Evolutionary conservation across 208 protist species (phyloP), one percentile per base, ranked within the genome.

Genomic region (Entamoeba invadens): DNA sequence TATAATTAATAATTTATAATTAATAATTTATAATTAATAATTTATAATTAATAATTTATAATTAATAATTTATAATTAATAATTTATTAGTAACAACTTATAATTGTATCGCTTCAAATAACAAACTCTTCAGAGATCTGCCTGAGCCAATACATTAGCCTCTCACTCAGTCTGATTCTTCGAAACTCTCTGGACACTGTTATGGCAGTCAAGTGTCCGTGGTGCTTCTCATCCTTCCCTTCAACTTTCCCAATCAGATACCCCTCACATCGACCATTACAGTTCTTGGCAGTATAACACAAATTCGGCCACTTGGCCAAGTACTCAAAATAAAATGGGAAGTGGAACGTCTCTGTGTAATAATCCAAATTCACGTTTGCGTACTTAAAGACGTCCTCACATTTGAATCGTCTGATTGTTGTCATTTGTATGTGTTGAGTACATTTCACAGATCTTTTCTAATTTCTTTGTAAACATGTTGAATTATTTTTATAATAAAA

Each of bases 171-270:
- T 14, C 98, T 98, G 0, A 99, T 95, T 2, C 98, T 97, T 45
- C 98, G 97, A 95, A 98, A 99, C 93, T 98, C 98, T 38, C 98
- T 98, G 47, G 98, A 97, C 6, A 99, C 98, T 0, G 98, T 99
- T 1, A 99, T 96, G 10, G 98, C 98, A 12, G 98, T 99, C 18
- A 99, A 98, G 95, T 99, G 99, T 1, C 98, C 98, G 95, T 99
- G 98, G 96, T 97, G 98, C 87, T 98, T 96, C 92, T 98, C 96
- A 10, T 96, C 97, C 42, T 96, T 92, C 10, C 98, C 98, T 94
- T 99, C 98, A 45, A 96, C 98, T 96, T 99, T 99, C 18, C 98
- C 98, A 68, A 99, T 96, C 42, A 98, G 94, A 91, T 93, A 93
- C 3, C 94, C 92, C 45, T 45, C 87, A 21, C 95, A 21, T 18